Conservation (phyloP, 2,329 filamentous ascomycete genomes). For the Ophiosphaerella korrae region DNA sequence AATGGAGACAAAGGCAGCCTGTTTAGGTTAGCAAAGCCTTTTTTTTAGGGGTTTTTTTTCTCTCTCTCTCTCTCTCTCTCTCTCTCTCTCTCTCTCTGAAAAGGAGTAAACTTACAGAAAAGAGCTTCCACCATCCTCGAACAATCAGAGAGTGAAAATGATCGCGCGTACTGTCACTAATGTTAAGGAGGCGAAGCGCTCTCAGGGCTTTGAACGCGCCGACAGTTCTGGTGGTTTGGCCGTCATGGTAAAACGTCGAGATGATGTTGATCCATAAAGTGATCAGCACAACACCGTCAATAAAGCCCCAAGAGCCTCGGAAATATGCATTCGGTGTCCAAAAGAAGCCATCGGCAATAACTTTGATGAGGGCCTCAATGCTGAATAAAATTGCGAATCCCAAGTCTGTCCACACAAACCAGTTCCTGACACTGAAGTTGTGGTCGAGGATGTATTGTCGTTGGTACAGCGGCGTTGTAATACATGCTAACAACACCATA, state of each 20-base stretch:
- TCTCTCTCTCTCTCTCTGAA: too few species aligned
- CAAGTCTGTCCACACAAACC: slow-evolving; percentile 95
- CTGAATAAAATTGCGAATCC: slow-evolving; percentile 88
- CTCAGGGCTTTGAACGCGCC: slow-evolving; percentile 96
- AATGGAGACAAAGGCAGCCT: slow-evolving; percentile 88
- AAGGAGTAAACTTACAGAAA: slow-evolving; percentile 65
- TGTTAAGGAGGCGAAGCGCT: slow-evolving; percentile 87
- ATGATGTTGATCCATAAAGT: slow-evolving; percentile 95
- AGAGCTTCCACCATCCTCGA: slow-evolving; percentile 89
- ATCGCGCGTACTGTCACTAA: slow-evolving; percentile 92
- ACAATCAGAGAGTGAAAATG: slow-evolving; percentile 98
- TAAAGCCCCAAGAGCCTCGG: slow-evolving; percentile 94
- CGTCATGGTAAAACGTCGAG: slow-evolving; percentile 80
- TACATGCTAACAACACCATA: slow-evolving; percentile 95
- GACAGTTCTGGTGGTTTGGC: slow-evolving; percentile 84
- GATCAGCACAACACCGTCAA: slow-evolving; percentile 87
- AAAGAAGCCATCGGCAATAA: slow-evolving; percentile 92
- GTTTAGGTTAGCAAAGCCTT: slow-evolving; percentile 9
- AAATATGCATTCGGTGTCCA: slow-evolving; percentile 98
- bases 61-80: too few species aligned
- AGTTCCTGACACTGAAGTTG: slow-evolving; percentile 69
- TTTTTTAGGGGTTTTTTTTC: too few species aligned
- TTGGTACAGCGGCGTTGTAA: slow-evolving; percentile 94
- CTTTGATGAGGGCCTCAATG: slow-evolving; percentile 85
- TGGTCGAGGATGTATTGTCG: slow-evolving; percentile 76